Evolutionary conservation across 1,284 basidiomycete species (phyloP), one percentile per base, ranked within the genome.

Genomic region (Pyrrhoderma lamaoense): DNA sequence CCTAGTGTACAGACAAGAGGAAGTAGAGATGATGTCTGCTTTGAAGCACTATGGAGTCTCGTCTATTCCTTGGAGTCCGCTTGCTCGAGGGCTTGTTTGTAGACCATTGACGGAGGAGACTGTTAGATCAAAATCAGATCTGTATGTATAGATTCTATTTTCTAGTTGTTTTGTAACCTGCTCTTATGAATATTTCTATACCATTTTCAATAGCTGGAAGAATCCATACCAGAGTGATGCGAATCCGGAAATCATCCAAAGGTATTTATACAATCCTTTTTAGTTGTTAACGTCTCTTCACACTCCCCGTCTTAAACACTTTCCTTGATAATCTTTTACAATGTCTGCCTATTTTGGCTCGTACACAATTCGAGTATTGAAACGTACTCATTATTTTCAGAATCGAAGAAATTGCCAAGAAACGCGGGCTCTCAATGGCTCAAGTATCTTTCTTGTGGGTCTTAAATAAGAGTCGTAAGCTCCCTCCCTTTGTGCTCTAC

Each of bases 21-120:
- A 82, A 61, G 67, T 79, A 7, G 80, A 85, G 63, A 83, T 85
- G 80, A 74, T 80, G 59, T 80, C 81, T 1, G 76, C 74, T 0
- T 62, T 77, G 21, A 74, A 64, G 61, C 45, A 59, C 39, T 58
- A 59, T 42, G 68, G 67, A 3, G 69, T 73, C 22, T 70, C 70
- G 3, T 58, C 65, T 25, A 67, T 70, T 22, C 72, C 73, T 0
- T 71, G 67, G 64, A 68, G 67, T 1, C 71, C 73, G 0, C 64
- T 74, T 21, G 68, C 60, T 0, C 63, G 65, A 9, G 71, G 72
- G 8, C 44, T 67, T 9, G 64, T 71, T 19, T 63, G 67, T 2
- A 65, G 66, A 3, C 68, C 70, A 2, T 35, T 65, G 2, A 56
- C 56, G n/a, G 58, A 57, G 21, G 16, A 21, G 18, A 19, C 39